Percentiles rank a stretch among this genome's conserved stretches.
Evolutionary conservation across 2,329 filamentous ascomycete genomes (phyloP).

Genomic region (Pseudofabraea citricarpa): DNA sequence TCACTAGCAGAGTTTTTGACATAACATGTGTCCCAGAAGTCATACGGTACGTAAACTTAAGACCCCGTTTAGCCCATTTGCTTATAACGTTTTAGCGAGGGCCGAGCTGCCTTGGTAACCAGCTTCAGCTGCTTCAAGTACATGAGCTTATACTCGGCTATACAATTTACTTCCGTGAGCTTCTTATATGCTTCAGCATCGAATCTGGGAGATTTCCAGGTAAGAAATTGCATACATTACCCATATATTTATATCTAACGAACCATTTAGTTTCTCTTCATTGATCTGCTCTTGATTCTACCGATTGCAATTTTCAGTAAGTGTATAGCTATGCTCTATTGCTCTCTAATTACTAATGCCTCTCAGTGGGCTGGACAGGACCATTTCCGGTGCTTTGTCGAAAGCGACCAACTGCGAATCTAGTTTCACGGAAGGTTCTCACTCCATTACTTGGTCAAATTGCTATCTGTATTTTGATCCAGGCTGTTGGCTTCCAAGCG

Average conservation of each 20-base stretch:
- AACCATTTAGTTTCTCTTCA: constrained; percentile 72
- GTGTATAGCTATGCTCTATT: constrained; percentile 20
- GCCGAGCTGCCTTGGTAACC: constrained; percentile 90
- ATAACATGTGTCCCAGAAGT: constrained; percentile 93
- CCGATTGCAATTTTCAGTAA: constrained; percentile 92
- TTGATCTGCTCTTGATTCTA: constrained; percentile 86
- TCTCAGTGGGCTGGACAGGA: constrained; percentile 92
- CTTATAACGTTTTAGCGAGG: constrained; percentile 53
- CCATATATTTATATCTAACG: too few relatives aligned
- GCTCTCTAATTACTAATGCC: constrained; percentile 26
- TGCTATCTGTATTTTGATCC: constrained; percentile 69
- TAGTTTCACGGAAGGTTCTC: constrained; percentile 89
- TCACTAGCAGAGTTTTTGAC: constrained; percentile 92
- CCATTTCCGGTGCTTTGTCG: constrained; percentile 71
- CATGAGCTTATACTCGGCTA: constrained; percentile 98
- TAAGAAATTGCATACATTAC: too few relatives aligned
- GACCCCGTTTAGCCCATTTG: not conserved
- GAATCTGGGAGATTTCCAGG: constrained; percentile 94
- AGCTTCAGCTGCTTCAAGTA: constrained; percentile 99
- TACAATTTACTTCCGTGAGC: constrained; percentile 95
- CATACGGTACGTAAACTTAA: constrained; percentile 55
- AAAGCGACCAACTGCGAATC: constrained; percentile 85
- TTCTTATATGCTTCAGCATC: constrained; percentile 92
- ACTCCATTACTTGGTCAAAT: constrained; percentile 89
- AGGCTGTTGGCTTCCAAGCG: constrained; percentile 66